Evolutionary conservation across 2,329 filamentous ascomycete species (phyloP).

Genomic region (Fusarium penzigii): DNA sequence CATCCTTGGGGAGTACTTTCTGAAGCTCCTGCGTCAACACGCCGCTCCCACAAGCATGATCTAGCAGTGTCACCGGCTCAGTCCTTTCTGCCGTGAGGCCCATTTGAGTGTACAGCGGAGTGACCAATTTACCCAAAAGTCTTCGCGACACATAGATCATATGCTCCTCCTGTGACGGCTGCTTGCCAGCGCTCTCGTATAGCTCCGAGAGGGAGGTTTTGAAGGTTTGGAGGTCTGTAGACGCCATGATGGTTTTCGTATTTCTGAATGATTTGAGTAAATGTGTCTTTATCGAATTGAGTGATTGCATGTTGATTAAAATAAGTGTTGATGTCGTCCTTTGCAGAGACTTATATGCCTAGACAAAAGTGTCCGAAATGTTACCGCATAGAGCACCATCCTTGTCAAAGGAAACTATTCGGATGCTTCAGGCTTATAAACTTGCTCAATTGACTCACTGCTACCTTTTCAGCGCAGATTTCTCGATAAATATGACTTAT

Average conservation of each 20-base stretch:
- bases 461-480: no score
- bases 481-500: no score
- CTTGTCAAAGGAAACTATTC: constrained; percentile 13
- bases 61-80: constrained; percentile 45
- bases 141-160: constrained; percentile 20
- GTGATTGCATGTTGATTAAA: not conserved
- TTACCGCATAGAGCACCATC: no score
- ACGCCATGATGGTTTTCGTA: no score
- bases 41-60: constrained; percentile 56
- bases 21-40: constrained; percentile 49
- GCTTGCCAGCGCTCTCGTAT: constrained; percentile 16
- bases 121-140: constrained; percentile 19
- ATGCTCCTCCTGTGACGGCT: constrained; percentile 13
- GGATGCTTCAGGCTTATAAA: not conserved
- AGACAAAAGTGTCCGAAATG: constrained; percentile 21
- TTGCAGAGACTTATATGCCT: constrained; percentile 4
- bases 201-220: constrained; percentile 14
- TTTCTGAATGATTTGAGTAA: constrained; percentile 4
- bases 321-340: no score
- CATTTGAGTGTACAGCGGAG: constrained; percentile 28
- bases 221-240: constrained; percentile 1
- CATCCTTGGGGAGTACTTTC: constrained; percentile 36
- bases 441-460: not conserved
- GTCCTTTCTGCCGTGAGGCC: constrained; percentile 11
- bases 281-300: not conserved